Evolutionary conservation across 2,329 filamentous ascomycete genomes (phyloP).

Genomic region (Cryphonectria carpinicola): DNA sequence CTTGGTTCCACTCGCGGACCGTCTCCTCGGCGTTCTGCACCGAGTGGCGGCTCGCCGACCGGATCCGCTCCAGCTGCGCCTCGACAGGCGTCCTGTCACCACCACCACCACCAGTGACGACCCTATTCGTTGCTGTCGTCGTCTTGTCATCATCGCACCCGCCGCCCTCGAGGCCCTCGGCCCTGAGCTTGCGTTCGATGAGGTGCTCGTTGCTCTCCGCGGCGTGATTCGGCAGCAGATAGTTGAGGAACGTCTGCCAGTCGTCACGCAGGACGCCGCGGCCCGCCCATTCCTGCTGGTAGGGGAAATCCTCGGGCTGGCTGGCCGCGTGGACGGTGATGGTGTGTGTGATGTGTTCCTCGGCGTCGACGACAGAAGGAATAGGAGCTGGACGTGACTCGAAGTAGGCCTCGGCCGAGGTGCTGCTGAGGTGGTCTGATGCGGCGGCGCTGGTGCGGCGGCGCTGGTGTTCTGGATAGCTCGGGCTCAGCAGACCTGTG

Average conservation of each 20-base stretch:
- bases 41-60: conserved; percentile 34
- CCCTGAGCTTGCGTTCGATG: conserved; percentile 53
- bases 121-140: neutral
- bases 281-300: conserved; percentile 41
- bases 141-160: conserved; percentile 29
- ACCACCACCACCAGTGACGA: conserved; percentile 17
- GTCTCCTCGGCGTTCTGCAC: conserved; percentile 44
- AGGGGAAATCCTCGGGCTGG: conserved; percentile 50
- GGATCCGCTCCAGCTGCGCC: conserved; percentile 47
- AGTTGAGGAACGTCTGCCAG: conserved; percentile 64
- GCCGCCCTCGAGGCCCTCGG: conserved; percentile 42
- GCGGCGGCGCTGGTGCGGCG: conserved; percentile 35
- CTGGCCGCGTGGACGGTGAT: conserved; percentile 42
- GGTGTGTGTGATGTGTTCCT: conserved; percentile 37
- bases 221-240: conserved; percentile 55
- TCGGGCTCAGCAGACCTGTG: conserved; percentile 18
- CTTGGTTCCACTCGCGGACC: conserved; percentile 59
- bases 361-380: neutral
- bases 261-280: conserved; percentile 56
- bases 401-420: conserved; percentile 51
- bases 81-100: conserved; percentile 40
- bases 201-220: conserved; percentile 50
- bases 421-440: conserved; percentile 34
- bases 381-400: conserved; percentile 43
- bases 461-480: conserved; percentile 18